A percentile compares a stretch with the other conserved stretches of the same genome.
phyloP scores from a whole-genome alignment of 1,139 yeast genomes.

The Suhomyces maxii region DNA sequence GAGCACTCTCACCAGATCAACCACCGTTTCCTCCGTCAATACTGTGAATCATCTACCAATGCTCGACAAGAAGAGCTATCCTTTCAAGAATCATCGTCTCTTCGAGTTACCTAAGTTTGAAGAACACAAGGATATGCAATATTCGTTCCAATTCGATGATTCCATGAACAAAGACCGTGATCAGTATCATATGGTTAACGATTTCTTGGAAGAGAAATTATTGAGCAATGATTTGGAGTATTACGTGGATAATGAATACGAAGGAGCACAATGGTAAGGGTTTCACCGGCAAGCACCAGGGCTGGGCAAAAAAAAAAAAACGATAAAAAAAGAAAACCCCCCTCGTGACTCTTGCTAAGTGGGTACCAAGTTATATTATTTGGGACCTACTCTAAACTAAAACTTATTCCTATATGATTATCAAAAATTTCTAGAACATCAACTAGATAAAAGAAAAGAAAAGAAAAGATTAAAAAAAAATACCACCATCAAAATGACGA shows the following conservation, averaged over 20 bases:
- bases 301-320: background rate
- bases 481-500: too few species aligned
- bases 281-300: background rate
- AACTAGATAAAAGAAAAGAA: background rate
- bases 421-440: background rate
- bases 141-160: constrained; percentile 17
- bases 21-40: constrained; percentile 36
- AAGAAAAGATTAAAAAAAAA: too few species aligned
- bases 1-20: constrained; percentile 44
- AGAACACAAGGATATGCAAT: constrained; percentile 11
- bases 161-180: constrained; percentile 21
- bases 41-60: constrained; percentile 12
- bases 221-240: constrained; percentile 12
- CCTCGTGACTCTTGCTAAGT: background rate
- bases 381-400: background rate
- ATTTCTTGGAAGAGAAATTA: constrained; percentile 43
- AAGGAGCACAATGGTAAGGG: constrained; percentile 6
- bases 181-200: constrained; percentile 43
- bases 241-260: constrained; percentile 11
- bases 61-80: constrained; percentile 14
- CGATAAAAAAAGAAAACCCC: background rate
- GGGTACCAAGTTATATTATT: background rate
- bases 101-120: constrained; percentile 19
- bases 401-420: background rate
- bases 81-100: constrained; percentile 16